These are phyloP conservation scores for Ceratocystis lukuohia DNA, from an alignment of 2,329 filamentous ascomycete species.

Conservation along the genomic window DNA sequence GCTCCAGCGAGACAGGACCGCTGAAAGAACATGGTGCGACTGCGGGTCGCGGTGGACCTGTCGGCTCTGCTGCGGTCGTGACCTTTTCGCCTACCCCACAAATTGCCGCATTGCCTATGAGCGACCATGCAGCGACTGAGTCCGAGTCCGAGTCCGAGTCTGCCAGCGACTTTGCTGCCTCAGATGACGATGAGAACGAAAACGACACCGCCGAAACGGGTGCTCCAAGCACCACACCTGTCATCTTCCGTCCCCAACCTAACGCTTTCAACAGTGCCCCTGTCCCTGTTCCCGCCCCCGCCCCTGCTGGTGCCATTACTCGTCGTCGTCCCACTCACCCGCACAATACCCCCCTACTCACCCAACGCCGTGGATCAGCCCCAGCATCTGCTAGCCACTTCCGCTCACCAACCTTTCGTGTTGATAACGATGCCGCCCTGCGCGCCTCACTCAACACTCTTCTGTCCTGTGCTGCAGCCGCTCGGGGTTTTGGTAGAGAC, in stretches of 20 bases:
- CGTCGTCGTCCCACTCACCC: slow-evolving; percentile 36
- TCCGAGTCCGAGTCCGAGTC: slow-evolving; percentile 28
- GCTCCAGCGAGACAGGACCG: not conserved
- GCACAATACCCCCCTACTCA: slow-evolving; percentile 34
- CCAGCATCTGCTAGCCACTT: slow-evolving; percentile 37
- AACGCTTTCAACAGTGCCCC: slow-evolving; percentile 56
- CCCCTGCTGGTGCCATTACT: slow-evolving; percentile 46
- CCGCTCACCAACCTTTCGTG: slow-evolving; percentile 61
- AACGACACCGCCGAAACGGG: slow-evolving; percentile 59
- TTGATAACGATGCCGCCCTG: slow-evolving; percentile 85
- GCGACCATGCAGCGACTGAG: slow-evolving; percentile 27
- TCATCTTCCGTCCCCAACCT: slow-evolving; percentile 67
- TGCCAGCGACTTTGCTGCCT: slow-evolving; percentile 22
- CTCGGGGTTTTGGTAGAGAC: slow-evolving; percentile 54
- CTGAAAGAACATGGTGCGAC: not conserved
- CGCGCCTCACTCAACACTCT: slow-evolving; percentile 89
- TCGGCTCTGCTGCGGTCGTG: not conserved
- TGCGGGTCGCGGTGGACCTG: not conserved
- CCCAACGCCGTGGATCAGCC: slow-evolving; percentile 38
- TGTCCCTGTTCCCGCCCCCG: slow-evolving; percentile 43
- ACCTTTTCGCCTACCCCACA: slow-evolving; percentile 10
- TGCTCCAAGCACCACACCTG: slow-evolving; percentile 52
- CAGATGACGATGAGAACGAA: slow-evolving; percentile 39
- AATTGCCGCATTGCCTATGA: slow-evolving; percentile 2
- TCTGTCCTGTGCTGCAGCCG: slow-evolving; percentile 86